Evolutionary conservation across 257 asterid genomes (phyloP), one percentile per base, ranked within the genome.

Genomic region (Solanum chmielewskii): DNA sequence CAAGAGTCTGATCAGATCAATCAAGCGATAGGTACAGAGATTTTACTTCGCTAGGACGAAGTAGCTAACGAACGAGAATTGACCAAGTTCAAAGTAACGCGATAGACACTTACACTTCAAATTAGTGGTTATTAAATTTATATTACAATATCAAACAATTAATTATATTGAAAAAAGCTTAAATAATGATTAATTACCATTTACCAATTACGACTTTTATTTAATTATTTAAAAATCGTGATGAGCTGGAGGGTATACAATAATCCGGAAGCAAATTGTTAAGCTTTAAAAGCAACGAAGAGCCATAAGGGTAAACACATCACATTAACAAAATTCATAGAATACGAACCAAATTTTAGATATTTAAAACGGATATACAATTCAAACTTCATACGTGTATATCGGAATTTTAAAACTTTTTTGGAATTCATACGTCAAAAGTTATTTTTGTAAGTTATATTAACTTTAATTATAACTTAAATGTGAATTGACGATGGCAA

Each of bases 41-140:
- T 1, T 35, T 35, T 5, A 35, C 39, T 35, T 35, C 7, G 39
- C 7, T 35, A 35, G 39, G 1, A 5, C 39, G 1, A 1, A 35
- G 0, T 35, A 1, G 1, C 39, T 37, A 6, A 5, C 7, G 2
- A 37, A 5, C 1, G 2, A 37, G 39, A 6, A 37, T 37, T 6
- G 39, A 6, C 7, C 39, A 37, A 16, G 4, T 52, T 11, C n/a
- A 10, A 52, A 52, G n/a, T 52, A 52, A 52, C 62, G 10, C 62
- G 18, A 52, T 52, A 52, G 62, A 52, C 62, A 52, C 18, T 4
- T 52, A 18, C 7, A 18, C 62, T 52, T 52, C 20, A 52, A 2
- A 56, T 56, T 56, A 56, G 11, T 56, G 25, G 66, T 56, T 5
- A 20, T 56, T 56, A 56, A 56, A 56, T 56, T 56, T 20, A 56